phyloP scores from a whole-genome alignment of 2,329 filamentous ascomycete genomes.

The Pseudopyrenochaeta lycopersici region DNA sequence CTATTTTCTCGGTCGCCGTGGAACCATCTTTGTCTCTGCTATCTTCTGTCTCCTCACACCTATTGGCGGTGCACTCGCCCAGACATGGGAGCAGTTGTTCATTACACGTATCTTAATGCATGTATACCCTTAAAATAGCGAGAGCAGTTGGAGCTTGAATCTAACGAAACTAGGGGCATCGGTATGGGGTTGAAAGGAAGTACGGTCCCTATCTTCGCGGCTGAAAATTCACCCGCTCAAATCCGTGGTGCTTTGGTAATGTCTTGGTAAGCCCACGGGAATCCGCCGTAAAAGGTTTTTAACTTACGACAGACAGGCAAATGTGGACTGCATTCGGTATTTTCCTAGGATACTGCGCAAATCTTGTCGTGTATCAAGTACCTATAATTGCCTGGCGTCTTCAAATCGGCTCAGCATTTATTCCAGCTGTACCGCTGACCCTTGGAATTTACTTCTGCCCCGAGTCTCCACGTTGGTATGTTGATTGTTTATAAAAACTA shows the following conservation, averaged over 20 bases:
- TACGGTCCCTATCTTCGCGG: conserved; percentile 46
- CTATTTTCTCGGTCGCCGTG: conserved; percentile 36
- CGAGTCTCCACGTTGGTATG: conserved; percentile 47
- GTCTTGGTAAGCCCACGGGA: conserved; percentile 50
- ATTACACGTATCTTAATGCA: conserved; percentile 29
- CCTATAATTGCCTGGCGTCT: conserved; percentile 46
- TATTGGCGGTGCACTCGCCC: conserved; percentile 31
- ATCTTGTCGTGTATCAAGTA: conserved; percentile 56
- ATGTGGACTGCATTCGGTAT: conserved; percentile 40
- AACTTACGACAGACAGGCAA: conserved; percentile 15
- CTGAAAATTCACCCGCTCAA: conserved; percentile 45
- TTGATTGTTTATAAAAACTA: too few relatives aligned
- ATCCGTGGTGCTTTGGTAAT: conserved; percentile 51
- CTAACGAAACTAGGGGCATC: conserved; percentile 38
- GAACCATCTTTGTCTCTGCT: conserved; percentile 39
- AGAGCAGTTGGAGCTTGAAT: too few relatives aligned
- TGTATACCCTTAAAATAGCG: background rate
- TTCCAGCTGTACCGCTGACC: conserved; percentile 49
- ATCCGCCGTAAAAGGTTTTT: conserved; percentile 16
- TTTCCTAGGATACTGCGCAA: conserved; percentile 59
- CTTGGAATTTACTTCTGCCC: conserved; percentile 50
- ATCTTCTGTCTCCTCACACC: conserved; percentile 34
- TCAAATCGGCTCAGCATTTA: conserved; percentile 51
- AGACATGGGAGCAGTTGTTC: conserved; percentile 34
- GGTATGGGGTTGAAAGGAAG: conserved; percentile 46